These are phyloP conservation scores for Fragilariopsis cylindrus DNA, from an alignment of 108 stramenopile genomes.

Conservation along the genomic window DNA sequence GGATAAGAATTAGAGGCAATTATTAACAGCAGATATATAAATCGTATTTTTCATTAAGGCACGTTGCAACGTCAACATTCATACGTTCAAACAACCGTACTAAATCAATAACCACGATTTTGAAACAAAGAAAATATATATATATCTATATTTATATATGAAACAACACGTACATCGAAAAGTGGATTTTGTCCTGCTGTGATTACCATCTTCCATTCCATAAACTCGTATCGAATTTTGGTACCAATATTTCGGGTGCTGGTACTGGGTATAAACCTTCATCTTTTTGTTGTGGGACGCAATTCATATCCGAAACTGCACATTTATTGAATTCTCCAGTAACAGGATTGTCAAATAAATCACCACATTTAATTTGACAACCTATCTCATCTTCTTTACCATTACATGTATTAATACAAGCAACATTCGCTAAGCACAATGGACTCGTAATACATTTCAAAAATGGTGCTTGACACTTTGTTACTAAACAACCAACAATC, in stretches of 20 bases:
- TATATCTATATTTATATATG: neutral
- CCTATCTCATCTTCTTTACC: slow-evolving; percentile 82
- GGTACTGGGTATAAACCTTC: slow-evolving; percentile 92
- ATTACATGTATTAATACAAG: slow-evolving; percentile 93
- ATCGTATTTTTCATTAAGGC: no score
- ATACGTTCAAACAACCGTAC: no score
- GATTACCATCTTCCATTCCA: slow-evolving; percentile 94
- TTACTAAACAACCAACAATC: slow-evolving; percentile 74
- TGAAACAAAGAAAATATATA: neutral
- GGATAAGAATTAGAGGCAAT: neutral
- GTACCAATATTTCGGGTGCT: slow-evolving; percentile 52
- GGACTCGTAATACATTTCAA: slow-evolving; percentile 89
- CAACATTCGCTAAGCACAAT: slow-evolving; percentile 93
- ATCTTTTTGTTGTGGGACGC: slow-evolving; percentile 90
- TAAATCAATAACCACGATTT: no score
- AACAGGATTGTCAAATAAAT: slow-evolving; percentile 93
- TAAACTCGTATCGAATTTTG: slow-evolving; percentile 81
- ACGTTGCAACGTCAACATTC: no score
- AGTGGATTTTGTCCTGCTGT: slow-evolving; percentile 90
- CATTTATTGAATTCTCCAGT: slow-evolving; percentile 97
- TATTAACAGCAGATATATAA: neutral
- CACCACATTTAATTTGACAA: slow-evolving; percentile 96
- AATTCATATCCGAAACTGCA: slow-evolving; percentile 88
- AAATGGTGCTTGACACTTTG: slow-evolving; percentile 76
- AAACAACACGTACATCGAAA: slow-evolving; percentile 63